Evolutionary conservation across 805 yeast genomes (phyloP), one percentile per base, ranked within the genome.

Genomic region (Lachancea quebecensis): DNA sequence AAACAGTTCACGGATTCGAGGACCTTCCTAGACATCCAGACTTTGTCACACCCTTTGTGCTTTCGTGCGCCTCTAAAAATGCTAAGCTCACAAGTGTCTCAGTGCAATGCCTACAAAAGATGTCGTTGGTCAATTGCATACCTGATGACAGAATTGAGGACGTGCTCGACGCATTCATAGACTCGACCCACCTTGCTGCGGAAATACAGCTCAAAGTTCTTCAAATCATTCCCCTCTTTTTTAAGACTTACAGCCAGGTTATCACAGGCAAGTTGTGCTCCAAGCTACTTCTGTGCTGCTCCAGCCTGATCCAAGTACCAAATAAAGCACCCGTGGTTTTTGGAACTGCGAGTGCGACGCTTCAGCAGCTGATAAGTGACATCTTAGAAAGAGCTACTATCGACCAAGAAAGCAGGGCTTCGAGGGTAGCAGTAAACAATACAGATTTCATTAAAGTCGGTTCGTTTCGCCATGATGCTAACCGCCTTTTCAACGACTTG

Each of bases 321-420:
- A 83, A 79, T 49, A 83, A 85, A 54, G 75, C 81, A 4, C 78
- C 84, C 0, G 85, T 86, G 54, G 95, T 93, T 4, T 73, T 79
- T 11, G 90, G 89, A 56, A 86, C 98, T 0, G 96, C 98, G 0
- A 81, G 87, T 41, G 99, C 98, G 2, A 88, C 98, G 2, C 73
- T 89, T 38, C 95, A 89, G 50, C 98, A 93, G 60, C 66, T 93
- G 36, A 74, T 89, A 38, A 78, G 84, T 32, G 78, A 84, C 28
- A 75, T 89, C 0, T 91, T 84, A 62, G 98, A 91, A 73, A 78
- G 57, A 73, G 79, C 39, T 51, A 46, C 34, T 1, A 33, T 14
- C 16, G 46, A 48, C 2, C 54, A 56, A 3, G 58, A 54, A 2
- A 59, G 49, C 10, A 50, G 51, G 10, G 50, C 57, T 12, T 52